phyloP scores from a whole-genome alignment of 2,329 filamentous ascomycete genomes.

The Fusarium brevicatenulatum region DNA sequence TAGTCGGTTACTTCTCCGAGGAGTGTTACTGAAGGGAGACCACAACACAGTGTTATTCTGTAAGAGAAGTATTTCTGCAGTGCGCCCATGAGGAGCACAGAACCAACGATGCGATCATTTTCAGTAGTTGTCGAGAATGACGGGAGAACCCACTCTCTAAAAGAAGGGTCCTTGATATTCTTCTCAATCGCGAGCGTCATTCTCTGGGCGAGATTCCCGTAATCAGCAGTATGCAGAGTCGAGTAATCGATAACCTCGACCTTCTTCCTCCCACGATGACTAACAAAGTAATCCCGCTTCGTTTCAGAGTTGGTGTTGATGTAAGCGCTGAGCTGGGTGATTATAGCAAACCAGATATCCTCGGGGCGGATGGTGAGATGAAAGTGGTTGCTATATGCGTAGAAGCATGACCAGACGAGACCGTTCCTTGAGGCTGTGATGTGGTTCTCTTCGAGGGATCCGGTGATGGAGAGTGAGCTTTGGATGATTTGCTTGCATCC shows the following conservation, averaged over 20 bases:
- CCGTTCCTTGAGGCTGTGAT: neutral
- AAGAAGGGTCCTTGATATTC: neutral
- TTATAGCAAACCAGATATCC: neutral
- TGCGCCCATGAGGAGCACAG: neutral
- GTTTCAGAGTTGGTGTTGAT: neutral
- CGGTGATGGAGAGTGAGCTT: neutral
- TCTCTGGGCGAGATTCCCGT: fast-evolving
- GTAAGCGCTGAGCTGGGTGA: neutral
- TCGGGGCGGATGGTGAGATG: neutral
- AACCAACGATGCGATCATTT: neutral
- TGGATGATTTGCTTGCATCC: neutral
- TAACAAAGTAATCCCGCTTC: neutral
- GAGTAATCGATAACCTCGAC: fast-evolving
- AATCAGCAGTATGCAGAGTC: neutral
- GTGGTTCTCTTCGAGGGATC: fast-evolving
- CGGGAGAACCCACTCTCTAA: neutral
- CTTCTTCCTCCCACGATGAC: fast-evolving
- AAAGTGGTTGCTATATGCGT: neutral
- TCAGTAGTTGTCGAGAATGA: neutral
- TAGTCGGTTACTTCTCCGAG: neutral
- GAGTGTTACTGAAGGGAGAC: neutral
- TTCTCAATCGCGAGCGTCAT: neutral
- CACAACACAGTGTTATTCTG: fast-evolving
- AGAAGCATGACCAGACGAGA: neutral
- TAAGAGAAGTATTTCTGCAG: neutral